These are phyloP conservation scores for Pythium insidiosum DNA, from an alignment of 352 stramenopile genomes.

Conservation along the genomic window DNA sequence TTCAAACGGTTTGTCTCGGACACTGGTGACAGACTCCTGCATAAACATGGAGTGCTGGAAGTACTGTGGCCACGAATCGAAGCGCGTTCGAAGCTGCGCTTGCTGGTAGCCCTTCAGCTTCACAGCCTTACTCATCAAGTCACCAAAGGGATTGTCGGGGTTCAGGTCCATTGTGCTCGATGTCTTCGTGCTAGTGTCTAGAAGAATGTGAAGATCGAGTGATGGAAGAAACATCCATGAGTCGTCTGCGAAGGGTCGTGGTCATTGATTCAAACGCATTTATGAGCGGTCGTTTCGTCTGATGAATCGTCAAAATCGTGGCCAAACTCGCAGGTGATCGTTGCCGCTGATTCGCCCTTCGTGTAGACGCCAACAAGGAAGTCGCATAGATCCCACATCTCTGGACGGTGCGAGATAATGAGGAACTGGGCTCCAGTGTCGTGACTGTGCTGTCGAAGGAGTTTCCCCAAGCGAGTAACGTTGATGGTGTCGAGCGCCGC, in stretches of 20 bases:
- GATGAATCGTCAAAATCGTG: not conserved
- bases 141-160: conserved; percentile 65
- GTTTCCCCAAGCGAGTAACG: conserved; percentile 16
- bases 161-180: conserved; percentile 41
- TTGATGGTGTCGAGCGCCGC: conserved; percentile 29
- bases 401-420: conserved; percentile 25
- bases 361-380: conserved; percentile 24
- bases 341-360: conserved; percentile 16
- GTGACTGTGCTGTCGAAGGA: conserved; percentile 16
- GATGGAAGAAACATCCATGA: too few relatives aligned
- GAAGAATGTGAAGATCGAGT: not conserved
- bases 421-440: conserved; percentile 22
- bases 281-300: not conserved
- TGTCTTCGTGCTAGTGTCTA: not conserved
- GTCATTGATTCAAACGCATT: not conserved
- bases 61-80: conserved; percentile 76
- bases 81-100: conserved; percentile 60
- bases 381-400: conserved; percentile 22
- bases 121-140: conserved; percentile 81
- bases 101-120: conserved; percentile 82
- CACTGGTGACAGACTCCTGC: conserved; percentile 54
- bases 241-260: not conserved
- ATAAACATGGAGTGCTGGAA: conserved; percentile 87
- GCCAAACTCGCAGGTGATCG: conserved; percentile 16
- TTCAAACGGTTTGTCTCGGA: conserved; percentile 32